Evolutionary conservation across 2,329 filamentous ascomycete genomes (phyloP), one percentile per base, ranked within the genome.

Genomic region (Apiospora arundinis): DNA sequence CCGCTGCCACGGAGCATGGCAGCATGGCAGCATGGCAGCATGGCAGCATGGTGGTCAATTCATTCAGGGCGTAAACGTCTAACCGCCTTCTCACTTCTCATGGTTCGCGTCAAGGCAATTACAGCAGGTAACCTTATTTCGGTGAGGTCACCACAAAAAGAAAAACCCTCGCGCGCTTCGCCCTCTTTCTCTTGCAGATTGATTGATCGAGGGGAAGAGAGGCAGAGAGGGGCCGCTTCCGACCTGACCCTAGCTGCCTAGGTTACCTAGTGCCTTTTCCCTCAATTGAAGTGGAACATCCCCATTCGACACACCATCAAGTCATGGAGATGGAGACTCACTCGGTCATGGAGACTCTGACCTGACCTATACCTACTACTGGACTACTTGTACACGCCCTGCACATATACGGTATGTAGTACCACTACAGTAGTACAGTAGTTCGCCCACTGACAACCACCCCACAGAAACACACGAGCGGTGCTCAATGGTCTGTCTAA

Each of bases 381-480:
- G n/a, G n/a, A n/a, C n/a, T n/a, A n/a, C n/a, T n/a, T n/a, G n/a
- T n/a, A 32, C 6, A 32, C 32, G 32, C 32, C 3, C 32, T 32
- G 32, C 32, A 32, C 32, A 32, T 32, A 32, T 32, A 32, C 3
- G 32, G 32, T 32, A 32, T n/a, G n/a, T n/a, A n/a, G n/a, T n/a
- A n/a, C n/a, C n/a, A n/a, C 3, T 32, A 32, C 32, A 32, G 32
- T 6, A 32, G 32, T 32, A 32, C 32, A 32, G 48, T 52, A 25
- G 48, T 52, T 52, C 23, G 25, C 48, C 48, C 23, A n/a, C 48
- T 23, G 23, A 56, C 25, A 16, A 28, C 49, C 40, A 42, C 49
- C 25, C 49, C 49, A 56, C 49, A 56, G 49, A 32, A 56, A 56
- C 14, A 56, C 14, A 56, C 49, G 49, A 56, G 23, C 49, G 49